Base-by-base conservation (phyloP, 1,284 basidiomycete species). In the Marasmius sp. region DNA sequence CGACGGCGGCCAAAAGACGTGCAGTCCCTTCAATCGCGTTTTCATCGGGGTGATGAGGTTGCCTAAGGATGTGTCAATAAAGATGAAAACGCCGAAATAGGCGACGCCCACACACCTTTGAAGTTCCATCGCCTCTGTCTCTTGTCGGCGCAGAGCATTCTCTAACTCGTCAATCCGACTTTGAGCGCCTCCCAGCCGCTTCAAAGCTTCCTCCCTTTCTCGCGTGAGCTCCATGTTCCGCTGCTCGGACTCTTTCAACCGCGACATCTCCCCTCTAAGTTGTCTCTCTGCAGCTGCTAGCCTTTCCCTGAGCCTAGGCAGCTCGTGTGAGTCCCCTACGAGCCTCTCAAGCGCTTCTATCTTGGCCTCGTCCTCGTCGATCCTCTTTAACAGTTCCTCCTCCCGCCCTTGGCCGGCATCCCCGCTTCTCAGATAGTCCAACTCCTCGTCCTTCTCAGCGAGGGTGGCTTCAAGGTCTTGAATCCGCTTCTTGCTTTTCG, bases 291-390 rank as follows among this genome's bases (percentile, higher is more conserved):
- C 65, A 27, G 70, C 75, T 57, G 75, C 73, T 38, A 84, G 61
- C 48, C 71, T 75, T 3, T 76, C 70, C 65, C 81, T 79, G 63
- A 78, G 66, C n/a, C 67, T 65, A 58, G 72, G 72, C 22, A 73
- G 60, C 54, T 76, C 69, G 36, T 79, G 72, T 37, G 73, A 69
- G 38, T 79, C 77, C 37, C 74, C 67, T 7, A 82, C 67, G 67
- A 82, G 70, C 54, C 70, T 71, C 67, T 87, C 82, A 57, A 89
- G 68, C 3, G 83, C 78, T 6, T 71, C 68, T 36, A 88, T 85
- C 71, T 84, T 87, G 0, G 81, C 84, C 49, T 84, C 84, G 61
- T 89, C 88, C 68, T 87, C 86, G 51, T 89, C 88, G 39, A 89
- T 85, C 64, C 87, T 77, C 67, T 77, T 75, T 65, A 87, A 64